Evolutionary conservation across 768 basidiomycete genomes (phyloP), one percentile per base, ranked within the genome.

Genomic region (Mycena filopes): DNA sequence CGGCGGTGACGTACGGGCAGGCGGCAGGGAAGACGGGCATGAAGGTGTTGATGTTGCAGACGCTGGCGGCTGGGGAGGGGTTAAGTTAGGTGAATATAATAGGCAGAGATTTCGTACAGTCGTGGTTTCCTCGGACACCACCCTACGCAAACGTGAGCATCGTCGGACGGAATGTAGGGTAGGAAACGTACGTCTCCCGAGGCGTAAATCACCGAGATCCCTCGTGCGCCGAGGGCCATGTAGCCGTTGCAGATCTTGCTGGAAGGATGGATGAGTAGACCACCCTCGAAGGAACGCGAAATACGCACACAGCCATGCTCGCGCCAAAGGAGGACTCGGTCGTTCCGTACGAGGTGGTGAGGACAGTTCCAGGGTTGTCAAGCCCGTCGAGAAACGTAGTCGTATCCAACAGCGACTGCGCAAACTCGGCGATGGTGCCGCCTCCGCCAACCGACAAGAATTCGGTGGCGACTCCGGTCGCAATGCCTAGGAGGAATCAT

Each of bases 41-140:
- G 68, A 82, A 82, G 18, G 70, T 16, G 42, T 49, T 61, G n/a
- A 38, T 46, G 23, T 46, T 36, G 50, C 50, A 53, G 25, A 36
- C 23, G 20, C 16, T 18, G 16, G 5, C 2, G 20, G n/a, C 31
- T 33, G 33, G 33, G 12, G 33, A 33, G 33, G 7, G 33, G 33
- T 12, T 33, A 12, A 33, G 6, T 33, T 33, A 33, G 12, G 12
- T 33, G 33, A 33, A n/a, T n/a, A n/a, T n/a, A 33, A 33, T 33
- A 33, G 33, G 33, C 7, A 12, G 12, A 6, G 33, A 33, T 7
- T 33, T 7, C 33, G 12, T 33, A 33, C 33, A 6, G 49, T 59
- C 57, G 18, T 59, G 57, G 33, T 38, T 49, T 1, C 57, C 57
- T 16, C 57, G 46, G 7, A 59, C 57, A 13, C 57, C 57, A 11